phyloP scores from a whole-genome alignment of 228 moss, liverwort and hornwort genomes.

The Sphagnum magellanicum region DNA sequence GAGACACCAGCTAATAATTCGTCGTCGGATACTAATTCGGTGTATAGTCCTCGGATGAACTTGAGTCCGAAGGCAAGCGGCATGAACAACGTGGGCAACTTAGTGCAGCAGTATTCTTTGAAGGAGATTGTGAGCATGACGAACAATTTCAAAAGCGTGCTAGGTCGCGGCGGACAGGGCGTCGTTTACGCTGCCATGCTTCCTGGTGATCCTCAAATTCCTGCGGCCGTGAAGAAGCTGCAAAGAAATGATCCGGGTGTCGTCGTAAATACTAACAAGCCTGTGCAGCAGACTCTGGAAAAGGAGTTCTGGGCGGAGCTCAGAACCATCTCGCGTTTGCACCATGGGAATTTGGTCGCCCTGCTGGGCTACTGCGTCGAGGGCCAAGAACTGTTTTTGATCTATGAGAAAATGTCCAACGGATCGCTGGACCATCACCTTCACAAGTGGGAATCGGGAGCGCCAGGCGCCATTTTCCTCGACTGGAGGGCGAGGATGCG shows the following conservation, averaged over 20 bases:
- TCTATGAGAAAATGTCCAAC: not conserved
- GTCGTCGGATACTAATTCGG: too few species aligned
- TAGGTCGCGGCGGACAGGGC: conserved; percentile 55
- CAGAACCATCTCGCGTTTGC: not conserved
- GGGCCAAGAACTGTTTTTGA: not conserved
- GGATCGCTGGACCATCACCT: not conserved
- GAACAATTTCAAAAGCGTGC: conserved; percentile 24
- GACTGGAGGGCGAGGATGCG: conserved; percentile 47
- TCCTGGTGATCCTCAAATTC: conserved; percentile 12
- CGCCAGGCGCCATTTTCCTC: conserved; percentile 1
- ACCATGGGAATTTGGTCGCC: not conserved
- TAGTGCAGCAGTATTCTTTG: conserved; percentile 29
- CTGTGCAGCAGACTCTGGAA: not conserved
- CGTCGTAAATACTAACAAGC: not conserved
- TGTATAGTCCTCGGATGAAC: too few species aligned
- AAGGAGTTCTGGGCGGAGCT: conserved; percentile 2
- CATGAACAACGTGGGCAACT: too few species aligned
- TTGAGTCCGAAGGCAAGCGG: too few species aligned
- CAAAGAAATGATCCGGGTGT: conserved; percentile 5
- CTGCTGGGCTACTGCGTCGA: conserved; percentile 2
- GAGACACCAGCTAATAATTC: too few species aligned
- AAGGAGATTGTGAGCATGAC: conserved; percentile 37
- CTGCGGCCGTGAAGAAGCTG: conserved; percentile 41
- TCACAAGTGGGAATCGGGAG: not conserved
- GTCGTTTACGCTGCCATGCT: conserved; percentile 38